These are phyloP conservation scores for Talaromyces piceae DNA, from an alignment of 2,329 filamentous ascomycete species.

Conservation along the genomic window DNA sequence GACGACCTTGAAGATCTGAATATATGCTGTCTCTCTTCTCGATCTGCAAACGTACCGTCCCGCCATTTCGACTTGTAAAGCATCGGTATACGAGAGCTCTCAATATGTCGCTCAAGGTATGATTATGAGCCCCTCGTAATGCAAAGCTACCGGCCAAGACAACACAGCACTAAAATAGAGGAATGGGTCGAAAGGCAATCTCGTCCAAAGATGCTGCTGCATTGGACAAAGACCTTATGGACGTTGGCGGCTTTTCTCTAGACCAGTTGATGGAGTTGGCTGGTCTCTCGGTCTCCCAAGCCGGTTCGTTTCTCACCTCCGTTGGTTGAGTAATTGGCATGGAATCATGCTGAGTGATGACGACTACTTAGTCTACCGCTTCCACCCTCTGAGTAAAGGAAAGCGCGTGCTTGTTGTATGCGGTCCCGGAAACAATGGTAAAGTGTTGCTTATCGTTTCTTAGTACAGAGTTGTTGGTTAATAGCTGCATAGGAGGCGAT, in stretches of 20 bases:
- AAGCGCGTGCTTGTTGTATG: slow-evolving; percentile 78
- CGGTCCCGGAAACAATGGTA: slow-evolving; percentile 65
- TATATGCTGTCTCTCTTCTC: slow-evolving; percentile 22
- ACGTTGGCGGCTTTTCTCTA: slow-evolving; percentile 74
- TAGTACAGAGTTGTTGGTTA: not conserved
- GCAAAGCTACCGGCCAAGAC: not conserved
- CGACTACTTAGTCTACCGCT: slow-evolving; percentile 60
- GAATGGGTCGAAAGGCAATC: slow-evolving; percentile 59
- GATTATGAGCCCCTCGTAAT: too few relatives aligned
- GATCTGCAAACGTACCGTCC: slow-evolving; percentile 5
- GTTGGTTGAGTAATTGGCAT: not conserved
- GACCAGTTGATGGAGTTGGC: slow-evolving; percentile 98
- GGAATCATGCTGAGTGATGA: not conserved
- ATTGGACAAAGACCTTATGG: slow-evolving; percentile 91
- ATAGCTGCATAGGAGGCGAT: slow-evolving; percentile 62
- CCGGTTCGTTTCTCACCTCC: slow-evolving; percentile 48
- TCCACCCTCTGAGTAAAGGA: slow-evolving; percentile 69
- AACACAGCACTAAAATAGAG: not conserved
- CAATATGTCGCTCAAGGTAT: slow-evolving; percentile 37
- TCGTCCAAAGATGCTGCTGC: slow-evolving; percentile 80
- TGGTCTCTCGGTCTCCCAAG: slow-evolving; percentile 86
- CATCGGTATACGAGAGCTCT: slow-evolving; percentile 23
- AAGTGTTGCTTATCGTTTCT: not conserved
- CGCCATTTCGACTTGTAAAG: not conserved
- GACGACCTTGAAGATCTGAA: too few relatives aligned